These are phyloP conservation scores for Asterophora lycoperdoides DNA, from an alignment of 768 basidiomycete genomes.

Conservation along the genomic window DNA sequence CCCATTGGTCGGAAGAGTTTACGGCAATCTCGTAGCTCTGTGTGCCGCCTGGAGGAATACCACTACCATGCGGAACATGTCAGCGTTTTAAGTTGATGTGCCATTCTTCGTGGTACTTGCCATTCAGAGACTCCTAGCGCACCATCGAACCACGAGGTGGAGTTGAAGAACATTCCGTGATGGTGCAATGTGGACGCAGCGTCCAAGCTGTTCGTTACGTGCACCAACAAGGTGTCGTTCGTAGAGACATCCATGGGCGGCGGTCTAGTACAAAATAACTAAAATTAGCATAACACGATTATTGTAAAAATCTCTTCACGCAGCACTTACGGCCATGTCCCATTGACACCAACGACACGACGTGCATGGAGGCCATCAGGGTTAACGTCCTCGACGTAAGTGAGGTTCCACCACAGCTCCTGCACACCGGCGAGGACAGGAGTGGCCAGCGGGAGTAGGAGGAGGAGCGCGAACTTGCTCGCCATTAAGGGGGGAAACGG, in stretches of 20 bases:
- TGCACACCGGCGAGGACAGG: constrained; percentile 58
- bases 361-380: constrained; percentile 81
- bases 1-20: constrained; percentile 64
- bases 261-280: constrained; percentile 44
- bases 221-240: constrained; percentile 71
- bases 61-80: constrained; percentile 35
- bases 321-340: constrained; percentile 83
- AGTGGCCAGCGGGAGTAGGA: constrained; percentile 29
- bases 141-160: constrained; percentile 85
- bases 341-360: constrained; percentile 82
- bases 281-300: neutral
- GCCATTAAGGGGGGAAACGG: constrained; percentile 10
- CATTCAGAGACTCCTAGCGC: constrained; percentile 82
- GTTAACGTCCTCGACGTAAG: constrained; percentile 72
- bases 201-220: constrained; percentile 71
- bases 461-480: constrained; percentile 12
- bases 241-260: constrained; percentile 74
- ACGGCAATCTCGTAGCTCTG: constrained; percentile 76
- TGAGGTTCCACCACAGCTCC: constrained; percentile 89
- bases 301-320: neutral
- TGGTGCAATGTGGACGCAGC: constrained; percentile 74
- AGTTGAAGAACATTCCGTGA: constrained; percentile 95
- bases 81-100: neutral
- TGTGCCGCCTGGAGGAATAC: constrained; percentile 68
- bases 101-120: constrained; percentile 33